Conservation (phyloP, 805 yeast species). For the Blastobotrys peoriensis region DNA sequence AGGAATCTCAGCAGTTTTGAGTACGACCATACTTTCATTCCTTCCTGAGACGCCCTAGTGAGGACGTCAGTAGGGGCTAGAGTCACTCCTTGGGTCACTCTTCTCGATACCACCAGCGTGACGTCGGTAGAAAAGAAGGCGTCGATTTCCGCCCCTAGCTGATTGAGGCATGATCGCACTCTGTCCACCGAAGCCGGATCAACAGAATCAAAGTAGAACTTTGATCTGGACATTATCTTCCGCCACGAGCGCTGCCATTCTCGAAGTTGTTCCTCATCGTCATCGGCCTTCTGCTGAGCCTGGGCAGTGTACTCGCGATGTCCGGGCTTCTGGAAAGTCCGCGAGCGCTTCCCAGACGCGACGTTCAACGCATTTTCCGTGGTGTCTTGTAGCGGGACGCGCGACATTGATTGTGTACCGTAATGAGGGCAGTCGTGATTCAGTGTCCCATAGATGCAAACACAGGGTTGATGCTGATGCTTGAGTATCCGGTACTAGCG, state of each 20-base stretch:
- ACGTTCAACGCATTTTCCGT: constrained; percentile 7
- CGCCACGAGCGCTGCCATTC: constrained; percentile 64
- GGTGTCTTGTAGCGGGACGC: constrained; percentile 10
- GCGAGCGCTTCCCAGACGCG: not conserved
- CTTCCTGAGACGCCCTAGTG: constrained; percentile 51
- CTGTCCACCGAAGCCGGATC: constrained; percentile 28
- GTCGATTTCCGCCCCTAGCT: constrained; percentile 40
- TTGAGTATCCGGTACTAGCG: too few species aligned
- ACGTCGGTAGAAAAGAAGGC: constrained; percentile 54
- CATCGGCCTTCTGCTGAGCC: not conserved
- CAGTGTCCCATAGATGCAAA: too few species aligned
- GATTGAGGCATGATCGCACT: constrained; percentile 23
- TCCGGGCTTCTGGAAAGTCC: constrained; percentile 2
- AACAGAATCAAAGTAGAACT: constrained; percentile 54
- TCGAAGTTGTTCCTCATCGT: constrained; percentile 11
- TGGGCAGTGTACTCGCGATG: not conserved
- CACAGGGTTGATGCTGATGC: too few species aligned
- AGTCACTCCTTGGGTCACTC: constrained; percentile 38
- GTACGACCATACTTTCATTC: constrained; percentile 79
- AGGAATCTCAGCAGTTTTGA: constrained; percentile 81
- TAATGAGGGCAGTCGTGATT: too few species aligned
- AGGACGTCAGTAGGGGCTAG: constrained; percentile 55
- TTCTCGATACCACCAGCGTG: constrained; percentile 73
- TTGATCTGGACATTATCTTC: constrained; percentile 50
- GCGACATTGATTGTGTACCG: too few species aligned